Conservation (phyloP, 2,329 filamentous ascomycete species). For the Fusarium illudens region DNA sequence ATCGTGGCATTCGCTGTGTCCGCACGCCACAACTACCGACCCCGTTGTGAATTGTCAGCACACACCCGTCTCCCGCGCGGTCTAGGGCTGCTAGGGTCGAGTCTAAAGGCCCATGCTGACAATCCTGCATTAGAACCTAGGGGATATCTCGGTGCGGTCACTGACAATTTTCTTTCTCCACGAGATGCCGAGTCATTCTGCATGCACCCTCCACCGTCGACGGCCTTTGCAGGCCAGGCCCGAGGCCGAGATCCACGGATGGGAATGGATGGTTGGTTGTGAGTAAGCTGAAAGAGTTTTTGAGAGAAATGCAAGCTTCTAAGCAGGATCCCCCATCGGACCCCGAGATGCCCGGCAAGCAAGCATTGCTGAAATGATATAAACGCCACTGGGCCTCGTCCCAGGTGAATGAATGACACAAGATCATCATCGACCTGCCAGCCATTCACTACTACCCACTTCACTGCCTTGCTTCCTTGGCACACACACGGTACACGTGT, state of each 20-base stretch:
- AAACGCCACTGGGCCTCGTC: constrained; percentile 16
- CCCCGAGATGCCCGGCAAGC: constrained; percentile 11
- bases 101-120: constrained; percentile 16
- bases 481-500: constrained; percentile 13
- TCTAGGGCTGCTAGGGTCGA: constrained; percentile 33
- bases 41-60: constrained; percentile 20
- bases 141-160: constrained; percentile 16
- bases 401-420: background rate
- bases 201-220: constrained; percentile 7
- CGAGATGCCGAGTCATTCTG: constrained; percentile 30
- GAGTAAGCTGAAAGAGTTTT: constrained; percentile 28
- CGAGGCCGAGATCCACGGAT: constrained; percentile 26
- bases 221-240: constrained; percentile 19
- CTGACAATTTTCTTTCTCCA: constrained; percentile 15
- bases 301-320: constrained; percentile 9
- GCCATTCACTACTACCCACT: background rate
- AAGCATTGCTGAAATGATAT: constrained; percentile 16
- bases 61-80: constrained; percentile 1
- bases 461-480: background rate
- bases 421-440: background rate
- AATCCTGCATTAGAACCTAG: background rate
- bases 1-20: constrained; percentile 1
- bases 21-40: constrained; percentile 23
- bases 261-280: constrained; percentile 13
- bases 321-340: constrained; percentile 19